These are phyloP conservation scores for Euphrasia arctica DNA, from an alignment of 305 asterid genomes.

Conservation along the genomic window DNA sequence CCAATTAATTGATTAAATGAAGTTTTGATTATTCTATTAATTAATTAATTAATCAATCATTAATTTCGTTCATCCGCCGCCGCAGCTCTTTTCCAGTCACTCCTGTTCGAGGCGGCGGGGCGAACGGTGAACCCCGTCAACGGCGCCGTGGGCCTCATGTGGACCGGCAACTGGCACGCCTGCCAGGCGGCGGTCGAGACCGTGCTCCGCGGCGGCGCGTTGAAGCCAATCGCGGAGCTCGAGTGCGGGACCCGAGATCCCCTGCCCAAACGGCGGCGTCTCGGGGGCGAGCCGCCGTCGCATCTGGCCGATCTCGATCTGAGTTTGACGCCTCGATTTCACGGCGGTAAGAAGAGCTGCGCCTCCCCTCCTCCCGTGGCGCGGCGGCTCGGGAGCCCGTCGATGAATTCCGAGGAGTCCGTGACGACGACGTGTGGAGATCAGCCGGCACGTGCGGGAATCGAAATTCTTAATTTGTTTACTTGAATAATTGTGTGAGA, in stretches of 20 bases:
- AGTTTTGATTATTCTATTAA: not conserved
- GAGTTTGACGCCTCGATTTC: slow-evolving; percentile 48
- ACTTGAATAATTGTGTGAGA: slow-evolving; percentile 23
- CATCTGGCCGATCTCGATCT: slow-evolving; percentile 70
- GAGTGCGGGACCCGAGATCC: slow-evolving; percentile 33
- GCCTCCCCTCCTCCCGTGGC: slow-evolving; percentile 28
- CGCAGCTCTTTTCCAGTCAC: slow-evolving; percentile 5
- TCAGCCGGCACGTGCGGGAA: slow-evolving; percentile 35
- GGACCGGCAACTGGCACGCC: slow-evolving; percentile 11
- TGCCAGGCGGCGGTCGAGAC: slow-evolving; percentile 12
- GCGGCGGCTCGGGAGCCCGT: slow-evolving; percentile 61
- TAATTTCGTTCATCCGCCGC: no score
- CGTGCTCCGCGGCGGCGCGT: slow-evolving; percentile 8
- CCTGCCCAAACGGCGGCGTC: slow-evolving; percentile 45
- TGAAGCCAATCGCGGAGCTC: slow-evolving; percentile 45
- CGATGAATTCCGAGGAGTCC: slow-evolving; percentile 78
- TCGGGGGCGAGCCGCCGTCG: slow-evolving; percentile 34
- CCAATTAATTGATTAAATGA: not conserved
- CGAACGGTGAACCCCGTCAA: slow-evolving; percentile 1
- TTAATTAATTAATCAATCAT: not conserved
- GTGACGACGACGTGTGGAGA: slow-evolving; percentile 57
- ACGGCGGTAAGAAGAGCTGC: slow-evolving; percentile 25
- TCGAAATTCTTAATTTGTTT: slow-evolving; percentile 63
- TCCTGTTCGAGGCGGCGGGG: slow-evolving; percentile 6
- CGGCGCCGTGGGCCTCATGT: slow-evolving; percentile 8